Conservation (phyloP, 2,329 filamentous ascomycete species). For the Mycosphaerella sp. region DNA sequence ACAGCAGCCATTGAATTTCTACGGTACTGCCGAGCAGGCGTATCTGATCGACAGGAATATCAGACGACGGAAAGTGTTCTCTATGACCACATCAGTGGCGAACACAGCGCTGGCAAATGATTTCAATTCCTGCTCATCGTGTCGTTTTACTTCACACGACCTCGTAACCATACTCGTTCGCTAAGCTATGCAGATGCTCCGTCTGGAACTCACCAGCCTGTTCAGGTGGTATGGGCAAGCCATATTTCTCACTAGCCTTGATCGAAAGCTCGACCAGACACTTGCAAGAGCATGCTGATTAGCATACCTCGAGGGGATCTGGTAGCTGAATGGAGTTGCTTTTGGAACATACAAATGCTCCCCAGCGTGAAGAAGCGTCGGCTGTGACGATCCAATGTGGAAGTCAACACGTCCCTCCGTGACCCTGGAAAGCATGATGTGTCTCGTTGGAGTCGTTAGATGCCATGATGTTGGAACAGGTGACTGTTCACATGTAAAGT, state of each 20-base stretch:
- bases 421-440: conserved; percentile 50
- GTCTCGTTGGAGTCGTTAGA: conserved; percentile 41
- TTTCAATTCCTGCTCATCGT: too few species aligned
- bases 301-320: conserved; percentile 44
- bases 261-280: conserved; percentile 44
- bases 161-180: background rate
- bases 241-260: conserved; percentile 21
- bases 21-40: too few species aligned
- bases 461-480: background rate
- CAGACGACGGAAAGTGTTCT: too few species aligned
- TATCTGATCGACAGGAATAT: too few species aligned
- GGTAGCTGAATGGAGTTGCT: conserved; percentile 42
- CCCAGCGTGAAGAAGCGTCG: conserved; percentile 40
- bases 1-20: too few species aligned
- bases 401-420: conserved; percentile 45
- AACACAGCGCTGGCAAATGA: too few species aligned
- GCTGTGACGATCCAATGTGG: conserved; percentile 34
- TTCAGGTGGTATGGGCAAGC: conserved; percentile 23
- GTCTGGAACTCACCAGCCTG: conserved; percentile 8
- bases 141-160: background rate
- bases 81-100: too few species aligned
- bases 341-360: conserved; percentile 47
- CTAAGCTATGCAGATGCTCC: background rate
- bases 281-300: conserved; percentile 46
- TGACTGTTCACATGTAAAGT: background rate